Evolutionary conservation across 2,329 filamentous ascomycete species (phyloP), one percentile per base, ranked within the genome.

Genomic region (Colletotrichum aenigma): DNA sequence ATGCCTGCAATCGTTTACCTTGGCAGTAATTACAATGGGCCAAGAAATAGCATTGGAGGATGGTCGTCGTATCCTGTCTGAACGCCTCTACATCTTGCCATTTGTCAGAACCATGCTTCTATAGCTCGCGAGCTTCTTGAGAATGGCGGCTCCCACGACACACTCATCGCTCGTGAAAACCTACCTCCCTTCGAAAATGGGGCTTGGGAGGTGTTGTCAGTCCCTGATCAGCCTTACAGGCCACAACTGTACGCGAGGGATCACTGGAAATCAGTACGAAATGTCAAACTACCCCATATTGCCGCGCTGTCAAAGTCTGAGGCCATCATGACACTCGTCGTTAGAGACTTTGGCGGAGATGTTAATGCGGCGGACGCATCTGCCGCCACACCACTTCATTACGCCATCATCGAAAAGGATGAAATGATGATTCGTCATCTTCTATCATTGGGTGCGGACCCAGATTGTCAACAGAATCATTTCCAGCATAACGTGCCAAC

Each of bases 21-120:
- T 21, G 6, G 43, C 18, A 48, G 0, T 0, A 21, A n/a, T 4
- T 48, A 21, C n/a, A 0, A 0, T n/a, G n/a, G 43, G 10, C 38
- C 9, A 10, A 43, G 38, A 43, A n/a, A 0, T n/a, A 43, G 1
- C 38, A 43, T 43, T 0, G 6, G 18, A 13, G n/a, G 3, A 48
- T 18, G 18, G 38, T 43, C 43, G n/a, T 48, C 43, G 18, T 0
- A 48, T 21, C 43, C 43, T 48, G 43, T 21, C 43, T 48, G 43
- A n/a, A 48, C 43, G n/a, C 43, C 43, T 48, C n/a, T 48, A 1
- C 43, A 48, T 48, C 43, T 48, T 48, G 43, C 43, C n/a, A 21
- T 48, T 48, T 48, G 43, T 13, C n/a, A 48, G n/a, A 48, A 43
- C 18, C 43, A 48, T 48, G 43, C 0, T 3, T 48, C 43, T 13